A percentile compares a stretch with the other conserved stretches of the same genome.
These are phyloP conservation scores for Metschnikowia kunwiensis DNA, from an alignment of 805 yeast species.

Conservation along the genomic window DNA sequence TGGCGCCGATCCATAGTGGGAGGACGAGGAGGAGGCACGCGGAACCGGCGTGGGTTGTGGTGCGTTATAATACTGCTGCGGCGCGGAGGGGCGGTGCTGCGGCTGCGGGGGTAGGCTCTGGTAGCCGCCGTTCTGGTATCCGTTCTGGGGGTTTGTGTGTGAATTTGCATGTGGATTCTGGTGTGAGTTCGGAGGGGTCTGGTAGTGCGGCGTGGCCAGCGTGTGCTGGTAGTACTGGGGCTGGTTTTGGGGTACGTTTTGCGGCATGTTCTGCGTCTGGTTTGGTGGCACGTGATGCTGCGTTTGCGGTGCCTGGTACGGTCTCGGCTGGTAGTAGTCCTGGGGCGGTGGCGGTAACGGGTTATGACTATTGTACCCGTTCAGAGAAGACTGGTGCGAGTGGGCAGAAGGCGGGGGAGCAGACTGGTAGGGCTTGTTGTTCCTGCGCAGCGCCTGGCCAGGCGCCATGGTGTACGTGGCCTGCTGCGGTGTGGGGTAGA, in stretches of 20 bases:
- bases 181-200: constrained; percentile 5
- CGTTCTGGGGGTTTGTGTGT: constrained; percentile 5
- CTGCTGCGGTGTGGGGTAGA: constrained; percentile 46
- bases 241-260: constrained; percentile 1
- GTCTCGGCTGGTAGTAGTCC: constrained; percentile 13
- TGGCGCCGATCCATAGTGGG: constrained; percentile 6
- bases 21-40: constrained; percentile 6
- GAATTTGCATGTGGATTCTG: constrained; percentile 3
- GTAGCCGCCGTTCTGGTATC: constrained; percentile 1
- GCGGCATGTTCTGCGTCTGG: constrained; percentile 2
- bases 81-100: constrained; percentile 2
- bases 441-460: constrained; percentile 4
- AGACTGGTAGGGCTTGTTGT: constrained; percentile 10
- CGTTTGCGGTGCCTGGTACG: constrained; percentile 2
- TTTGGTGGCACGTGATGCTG: constrained; percentile 1
- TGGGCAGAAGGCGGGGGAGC: constrained; percentile 7
- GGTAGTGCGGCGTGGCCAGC: neutral
- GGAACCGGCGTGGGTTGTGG: constrained; percentile 8
- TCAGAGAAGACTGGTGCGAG: neutral
- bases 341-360: constrained; percentile 15
- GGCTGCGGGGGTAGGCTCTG: constrained; percentile 1
- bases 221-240: too few relatives aligned
- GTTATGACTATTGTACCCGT: constrained; percentile 2
- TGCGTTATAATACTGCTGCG: constrained; percentile 5
- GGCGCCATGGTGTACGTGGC: constrained; percentile 25